Base-by-base conservation (phyloP, 345 rosid genomes). In the Xanthoceras sorbifolium region DNA sequence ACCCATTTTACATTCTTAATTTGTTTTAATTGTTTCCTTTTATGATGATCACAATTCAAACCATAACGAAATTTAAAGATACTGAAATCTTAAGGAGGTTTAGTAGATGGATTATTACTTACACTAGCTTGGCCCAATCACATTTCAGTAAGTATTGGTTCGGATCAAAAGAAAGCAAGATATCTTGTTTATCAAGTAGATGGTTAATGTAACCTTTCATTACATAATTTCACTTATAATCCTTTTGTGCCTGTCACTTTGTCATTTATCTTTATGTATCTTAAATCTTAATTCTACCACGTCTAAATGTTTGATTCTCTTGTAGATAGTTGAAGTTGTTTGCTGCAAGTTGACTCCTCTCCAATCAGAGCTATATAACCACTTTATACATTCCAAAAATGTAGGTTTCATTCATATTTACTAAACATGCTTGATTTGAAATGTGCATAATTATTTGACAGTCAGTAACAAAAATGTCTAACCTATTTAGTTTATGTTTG, bases 261-360 rank as follows among this genome's bases (percentile, higher is more conserved):
- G 38, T 48, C 23, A 31, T 63, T 62, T 68, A 20, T 52, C 20
- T 23, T 34, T 29, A 36, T 32, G 2, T n/a, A 28, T 18, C 68
- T 29, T 71, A 36, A 59, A 38, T 31, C 14, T 48, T 44, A 38
- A 32, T 64, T 63, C 15, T 40, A 22, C 66, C 17, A 66, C 57
- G 46, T 71, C 38, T 10, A 29, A 44, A 78, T 82, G 18, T 82
- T 77, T 73, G 62, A 83, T 76, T 82, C 80, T 73, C 76, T 76
- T 81, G 82, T 94, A 96, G 99, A 93, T 96, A 40, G 77, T 96
- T 83, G 97, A 96, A 91, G 99, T 96, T 78, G 98, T 96, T 79
- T 96, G 99, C 73, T 96, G 98, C 92, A 93, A 93, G 85, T 88
- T 96, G 92, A 92, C 93, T 82, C 86, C 94, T 73, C 98, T 96